Evolutionary conservation across 106 monocot genomes (phyloP), one percentile per base, ranked within the genome.

Genomic region (Dendrobium officinale): DNA sequence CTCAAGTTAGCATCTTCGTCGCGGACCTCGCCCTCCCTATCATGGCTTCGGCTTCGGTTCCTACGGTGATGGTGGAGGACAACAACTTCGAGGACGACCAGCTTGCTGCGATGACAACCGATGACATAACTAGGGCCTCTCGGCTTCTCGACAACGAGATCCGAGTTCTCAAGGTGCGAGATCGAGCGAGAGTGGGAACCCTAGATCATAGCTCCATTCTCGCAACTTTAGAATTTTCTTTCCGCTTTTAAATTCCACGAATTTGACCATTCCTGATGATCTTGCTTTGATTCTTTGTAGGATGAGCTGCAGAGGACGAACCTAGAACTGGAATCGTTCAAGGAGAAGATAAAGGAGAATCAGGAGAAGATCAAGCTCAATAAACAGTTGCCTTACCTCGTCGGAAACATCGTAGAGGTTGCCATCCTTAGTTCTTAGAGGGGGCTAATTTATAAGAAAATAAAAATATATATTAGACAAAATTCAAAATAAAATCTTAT

Each of bases 311-410:
- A 94, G 80, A 86, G 93, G 85, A 86, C 64, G 5, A 94, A 88
- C 48, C 87, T 89, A 17, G 94, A 96, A 75, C 61, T 96, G 61
- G 90, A 92, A 27, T 90, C 92, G 20, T 85, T 83, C 76, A 90
- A 96, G 80, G 90, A 96, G 77, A 96, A 93, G 83, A 93, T 89
- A 16, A 94, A 94, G 87, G 90, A 94, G 82, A 96, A 96, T 49
- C 92, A 94, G 86, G 92, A 94, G 86, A 96, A 94, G 86, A 96
- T 96, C 81, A 96, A 96, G 90, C 87, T 94, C 58, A 93, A 92
- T 81, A 94, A 93, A 80, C 92, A 94, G 87, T 86, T 96, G 40
- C 96, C 93, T 0, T 96, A 94, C 81, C 90, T 96, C 29, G 96
- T 96, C 2, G 96, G 93, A 3, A 96, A 92, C 84, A 93, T 96